These are phyloP conservation scores for Aspergillus cejpii DNA, from an alignment of 2,329 filamentous ascomycete species.

Conservation along the genomic window DNA sequence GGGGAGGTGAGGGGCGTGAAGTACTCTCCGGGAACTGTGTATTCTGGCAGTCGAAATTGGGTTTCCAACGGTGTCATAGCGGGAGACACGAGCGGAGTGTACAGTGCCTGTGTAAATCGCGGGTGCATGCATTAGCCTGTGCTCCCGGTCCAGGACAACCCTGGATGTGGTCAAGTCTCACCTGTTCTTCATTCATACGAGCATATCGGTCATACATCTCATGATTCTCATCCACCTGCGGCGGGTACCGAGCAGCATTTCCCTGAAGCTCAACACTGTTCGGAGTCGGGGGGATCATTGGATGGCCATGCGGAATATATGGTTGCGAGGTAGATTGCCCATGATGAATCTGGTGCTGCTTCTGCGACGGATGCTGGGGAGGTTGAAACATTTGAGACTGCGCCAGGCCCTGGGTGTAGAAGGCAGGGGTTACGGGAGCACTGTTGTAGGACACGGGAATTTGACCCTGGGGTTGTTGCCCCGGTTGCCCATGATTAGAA, in stretches of 20 bases:
- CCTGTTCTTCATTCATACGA: conserved; percentile 41
- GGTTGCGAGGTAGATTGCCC: conserved; percentile 19
- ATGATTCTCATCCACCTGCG: conserved; percentile 36
- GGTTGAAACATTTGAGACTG: conserved; percentile 21
- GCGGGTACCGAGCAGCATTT: conserved; percentile 36
- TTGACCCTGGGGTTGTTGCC: conserved; percentile 23
- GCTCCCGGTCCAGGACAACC: background rate
- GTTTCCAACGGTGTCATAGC: conserved; percentile 47
- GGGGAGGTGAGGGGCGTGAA: conserved; percentile 48
- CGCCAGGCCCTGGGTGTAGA: conserved; percentile 28
- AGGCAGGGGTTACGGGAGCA: conserved; percentile 28
- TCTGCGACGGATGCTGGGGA: conserved; percentile 23
- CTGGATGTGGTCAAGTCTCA: conserved; percentile 18
- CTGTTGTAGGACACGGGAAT: conserved; percentile 26
- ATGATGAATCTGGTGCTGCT: conserved; percentile 22
- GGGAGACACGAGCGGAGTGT: conserved; percentile 46
- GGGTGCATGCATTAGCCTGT: conserved; percentile 14
- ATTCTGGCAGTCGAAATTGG: conserved; percentile 44
- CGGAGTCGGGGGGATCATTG: conserved; percentile 43
- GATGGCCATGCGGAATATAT: conserved; percentile 28
- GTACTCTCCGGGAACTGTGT: conserved; percentile 44
- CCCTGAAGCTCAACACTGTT: conserved; percentile 46
- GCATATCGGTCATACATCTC: conserved; percentile 43
- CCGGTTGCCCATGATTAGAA: conserved; percentile 16
- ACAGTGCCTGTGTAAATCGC: conserved; percentile 36